Base-by-base conservation (phyloP, 805 yeast genomes). In the Zygoascus tannicola region DNA sequence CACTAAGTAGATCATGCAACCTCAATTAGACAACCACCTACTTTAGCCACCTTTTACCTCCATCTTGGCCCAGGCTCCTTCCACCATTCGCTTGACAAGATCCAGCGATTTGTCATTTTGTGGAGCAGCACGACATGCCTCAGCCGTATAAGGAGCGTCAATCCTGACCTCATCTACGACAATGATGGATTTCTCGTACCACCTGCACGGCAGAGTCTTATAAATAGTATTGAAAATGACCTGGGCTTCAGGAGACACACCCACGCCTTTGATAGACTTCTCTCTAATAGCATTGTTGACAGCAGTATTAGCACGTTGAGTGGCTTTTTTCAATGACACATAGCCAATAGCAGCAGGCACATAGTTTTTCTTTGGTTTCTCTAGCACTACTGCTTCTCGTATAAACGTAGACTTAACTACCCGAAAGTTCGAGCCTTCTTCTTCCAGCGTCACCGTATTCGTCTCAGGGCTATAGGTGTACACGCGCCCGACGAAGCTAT, bases 351-450 rank as follows among this genome's bases (percentile, higher is more conserved):
- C 21, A n/a, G 37, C 22, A 22, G 42, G 30, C 35, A 19, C 58
- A 16, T 18, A 8, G 43, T 52, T 54, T 26, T 56, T 44, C 40
- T 51, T 61, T 44, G 61, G 68, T 50, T 62, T 73, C 38, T 69
- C 75, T 41, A 66, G 52, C 8, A 71, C 72, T 20, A 67, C 66
- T 15, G 81, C 65, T 4, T 67, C 65, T 54, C 76, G 79, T 49
- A 82, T 71, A 56, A 75, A 80, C 2, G 76, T 58, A 5, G 76
- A 67, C 55, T 78, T 78, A 42, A 81, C 64, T 39, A 81, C 63
- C 47, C 73, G 70, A 59, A 74, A 78, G 21, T 21, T 22, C 14
- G 19, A 20, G 22, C 26, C 33, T 15, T 40, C 43, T 20, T 40
- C 43, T 10, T n/a, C 21, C 3, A 70, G 54, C 1, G 73, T 59